Evolutionary conservation across 2,329 filamentous ascomycete genomes (phyloP).

Genomic region (Thelonectria discophora): DNA sequence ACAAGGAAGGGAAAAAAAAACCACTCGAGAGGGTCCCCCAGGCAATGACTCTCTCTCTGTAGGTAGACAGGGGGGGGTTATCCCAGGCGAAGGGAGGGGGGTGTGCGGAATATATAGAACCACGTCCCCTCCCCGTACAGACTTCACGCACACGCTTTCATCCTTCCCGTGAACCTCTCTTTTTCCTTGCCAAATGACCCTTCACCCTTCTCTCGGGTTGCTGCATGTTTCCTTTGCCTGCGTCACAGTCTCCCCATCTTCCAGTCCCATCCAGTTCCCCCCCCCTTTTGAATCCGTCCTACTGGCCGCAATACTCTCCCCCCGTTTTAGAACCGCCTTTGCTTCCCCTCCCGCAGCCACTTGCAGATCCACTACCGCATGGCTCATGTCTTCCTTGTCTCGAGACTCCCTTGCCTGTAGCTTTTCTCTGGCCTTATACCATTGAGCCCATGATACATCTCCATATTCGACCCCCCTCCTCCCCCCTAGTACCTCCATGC

Average conservation of each 20-base stretch:
- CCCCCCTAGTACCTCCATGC: conserved; percentile 17
- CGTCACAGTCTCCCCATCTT: conserved; percentile 12
- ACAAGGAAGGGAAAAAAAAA: conserved; percentile 8
- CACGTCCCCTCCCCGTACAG: conserved; percentile 20
- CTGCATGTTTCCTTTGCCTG: not conserved
- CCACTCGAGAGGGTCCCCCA: conserved; percentile 12
- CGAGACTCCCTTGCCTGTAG: conserved; percentile 14
- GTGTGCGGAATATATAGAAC: conserved; percentile 16
- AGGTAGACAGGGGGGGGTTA: conserved; percentile 11
- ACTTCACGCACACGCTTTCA: not conserved
- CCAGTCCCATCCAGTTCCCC: conserved; percentile 3
- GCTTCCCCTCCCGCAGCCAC: no score
- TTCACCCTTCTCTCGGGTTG: not conserved
- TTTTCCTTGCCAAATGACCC: not conserved
- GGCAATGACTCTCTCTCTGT: conserved; percentile 7
- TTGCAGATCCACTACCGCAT: conserved; percentile 37
- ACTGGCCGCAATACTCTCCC: conserved; percentile 22
- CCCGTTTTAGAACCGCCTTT: conserved; percentile 15
- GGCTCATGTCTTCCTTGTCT: conserved; percentile 27
- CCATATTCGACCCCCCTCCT: conserved; percentile 17
- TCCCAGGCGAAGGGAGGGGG: not conserved
- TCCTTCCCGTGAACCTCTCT: not conserved
- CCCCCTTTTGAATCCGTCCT: conserved; percentile 32
- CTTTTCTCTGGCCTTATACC: conserved; percentile 33
- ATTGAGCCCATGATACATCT: conserved; percentile 25